Conservation (phyloP, 495 filamentous ascomycete genomes). For the Aspergillus sparsus region DNA sequence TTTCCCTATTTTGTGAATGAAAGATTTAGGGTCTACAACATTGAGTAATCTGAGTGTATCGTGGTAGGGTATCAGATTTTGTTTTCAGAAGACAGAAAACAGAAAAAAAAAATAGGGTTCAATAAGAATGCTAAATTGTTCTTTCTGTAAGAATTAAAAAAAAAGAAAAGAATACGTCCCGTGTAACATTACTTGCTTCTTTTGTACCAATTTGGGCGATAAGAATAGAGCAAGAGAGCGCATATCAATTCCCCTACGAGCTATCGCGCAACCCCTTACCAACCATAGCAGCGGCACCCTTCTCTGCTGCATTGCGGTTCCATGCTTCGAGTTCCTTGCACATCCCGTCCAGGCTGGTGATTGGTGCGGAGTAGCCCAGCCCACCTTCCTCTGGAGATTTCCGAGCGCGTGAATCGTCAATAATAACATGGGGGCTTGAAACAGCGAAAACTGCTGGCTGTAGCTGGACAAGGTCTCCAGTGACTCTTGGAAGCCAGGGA, state of each 20-base stretch:
- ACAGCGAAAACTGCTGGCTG: constrained; percentile 57
- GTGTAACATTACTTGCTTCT: too few relatives aligned
- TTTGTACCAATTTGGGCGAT: neutral
- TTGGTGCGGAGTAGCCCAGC: constrained; percentile 50
- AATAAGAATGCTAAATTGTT: too few relatives aligned
- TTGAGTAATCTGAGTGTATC: too few relatives aligned
- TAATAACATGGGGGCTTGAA: constrained; percentile 49
- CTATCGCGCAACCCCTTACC: constrained; percentile 5
- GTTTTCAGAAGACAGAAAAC: too few relatives aligned
- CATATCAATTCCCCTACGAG: neutral
- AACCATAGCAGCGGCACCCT: constrained; percentile 17
- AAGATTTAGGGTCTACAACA: too few relatives aligned
- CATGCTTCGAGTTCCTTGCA: constrained; percentile 43
- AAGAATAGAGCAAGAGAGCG: neutral
- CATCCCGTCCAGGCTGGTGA: constrained; percentile 58
- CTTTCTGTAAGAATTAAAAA: too few relatives aligned
- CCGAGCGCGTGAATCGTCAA: constrained; percentile 46
- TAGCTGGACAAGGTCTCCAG: constrained; percentile 48
- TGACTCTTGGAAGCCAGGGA: constrained; percentile 42
- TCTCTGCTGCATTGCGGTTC: constrained; percentile 22
- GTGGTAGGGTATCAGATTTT: too few relatives aligned
- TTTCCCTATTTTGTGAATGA: too few relatives aligned
- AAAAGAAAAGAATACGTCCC: too few relatives aligned
- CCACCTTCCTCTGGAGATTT: constrained; percentile 48
- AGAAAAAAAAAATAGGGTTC: too few relatives aligned